Base-by-base conservation (phyloP, 1,284 basidiomycete genomes). In the Puccinia horiana region DNA sequence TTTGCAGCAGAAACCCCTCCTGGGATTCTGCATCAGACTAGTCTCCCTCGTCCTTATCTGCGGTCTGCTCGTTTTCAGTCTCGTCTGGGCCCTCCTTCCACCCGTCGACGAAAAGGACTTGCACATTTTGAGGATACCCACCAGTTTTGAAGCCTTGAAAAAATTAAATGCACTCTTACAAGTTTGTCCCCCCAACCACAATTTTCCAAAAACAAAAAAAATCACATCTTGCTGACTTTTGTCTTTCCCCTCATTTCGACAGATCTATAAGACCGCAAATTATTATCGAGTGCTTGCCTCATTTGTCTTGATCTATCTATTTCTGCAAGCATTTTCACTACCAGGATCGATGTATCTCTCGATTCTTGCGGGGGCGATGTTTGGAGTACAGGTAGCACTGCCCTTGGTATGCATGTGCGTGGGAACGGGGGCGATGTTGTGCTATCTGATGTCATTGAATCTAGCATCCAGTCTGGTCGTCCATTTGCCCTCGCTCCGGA, bases 311-410 rank as follows among this genome's bases (percentile, higher is more conserved):
- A 93, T 94, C 0, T 98, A 97, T 87, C 90, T 98, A 84, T 99
- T 98, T 88, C 90, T 98, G 4, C 96, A 99, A 89, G 94, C 95
- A 0, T 99, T 98, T 88, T 95, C 94, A 1, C 90, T 99, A 6
- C 96, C 96, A 0, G 96, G 96, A 0, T 96, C 94, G 32, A 98
- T 98, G 96, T 99, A 99, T 87, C 91, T 99, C 83, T 95, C 94
- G 75, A 98, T 98, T 86, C 91, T 98, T 11, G 95, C 94, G 18
- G 96, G 96, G 44, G 96, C 96, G 0, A 92, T 98, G 8, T 99
- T 95, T 91, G 96, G 96, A 49, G 92, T 97, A n/a, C 88, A 93
- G 0, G 88, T 92, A 9, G 96, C 96, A 0, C 90, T 98, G 1
- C 92, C 94, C 0, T 90, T 98, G n/a, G 93, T 94, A 8, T 98